Evolutionary conservation across 192 early-diverging fungal genomes (phyloP).

Genomic region (Rhizophagus clarus): DNA sequence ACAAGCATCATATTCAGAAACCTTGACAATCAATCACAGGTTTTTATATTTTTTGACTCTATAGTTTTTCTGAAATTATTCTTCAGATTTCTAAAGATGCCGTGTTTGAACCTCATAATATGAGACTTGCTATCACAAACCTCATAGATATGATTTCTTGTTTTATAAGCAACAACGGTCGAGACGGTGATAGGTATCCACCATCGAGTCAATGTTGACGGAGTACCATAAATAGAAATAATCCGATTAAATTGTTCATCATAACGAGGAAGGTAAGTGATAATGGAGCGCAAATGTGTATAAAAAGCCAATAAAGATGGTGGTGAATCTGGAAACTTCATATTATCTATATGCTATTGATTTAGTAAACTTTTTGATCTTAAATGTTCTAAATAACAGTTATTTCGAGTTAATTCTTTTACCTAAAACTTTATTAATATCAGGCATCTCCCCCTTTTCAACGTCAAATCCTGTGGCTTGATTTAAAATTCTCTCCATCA

Average conservation of each 20-base stretch:
- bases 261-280: slow-evolving; percentile 41
- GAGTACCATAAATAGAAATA: slow-evolving; percentile 52
- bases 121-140: not conserved
- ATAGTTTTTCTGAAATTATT: no score
- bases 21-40: not conserved
- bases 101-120: not conserved
- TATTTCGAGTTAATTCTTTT: slow-evolving; percentile 9
- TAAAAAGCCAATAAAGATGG: slow-evolving; percentile 32
- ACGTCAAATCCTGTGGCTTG: slow-evolving; percentile 12
- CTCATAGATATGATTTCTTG: slow-evolving; percentile 47
- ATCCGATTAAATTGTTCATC: slow-evolving; percentile 38
- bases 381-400: no score
- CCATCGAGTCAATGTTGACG: slow-evolving; percentile 58
- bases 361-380: not conserved
- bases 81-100: not conserved
- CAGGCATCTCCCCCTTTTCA: slow-evolving; percentile 24
- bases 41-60: no score
- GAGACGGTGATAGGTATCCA: slow-evolving; percentile 66
- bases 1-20: not conserved
- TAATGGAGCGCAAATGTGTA: slow-evolving; percentile 37
- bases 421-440: slow-evolving; percentile 33
- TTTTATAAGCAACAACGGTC: slow-evolving; percentile 47
- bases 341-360: slow-evolving; percentile 29
- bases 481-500: slow-evolving; percentile 18
- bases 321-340: slow-evolving; percentile 11